These are phyloP conservation scores for Phytophthora cactorum DNA, from an alignment of 352 stramenopile species.

Conservation along the genomic window DNA sequence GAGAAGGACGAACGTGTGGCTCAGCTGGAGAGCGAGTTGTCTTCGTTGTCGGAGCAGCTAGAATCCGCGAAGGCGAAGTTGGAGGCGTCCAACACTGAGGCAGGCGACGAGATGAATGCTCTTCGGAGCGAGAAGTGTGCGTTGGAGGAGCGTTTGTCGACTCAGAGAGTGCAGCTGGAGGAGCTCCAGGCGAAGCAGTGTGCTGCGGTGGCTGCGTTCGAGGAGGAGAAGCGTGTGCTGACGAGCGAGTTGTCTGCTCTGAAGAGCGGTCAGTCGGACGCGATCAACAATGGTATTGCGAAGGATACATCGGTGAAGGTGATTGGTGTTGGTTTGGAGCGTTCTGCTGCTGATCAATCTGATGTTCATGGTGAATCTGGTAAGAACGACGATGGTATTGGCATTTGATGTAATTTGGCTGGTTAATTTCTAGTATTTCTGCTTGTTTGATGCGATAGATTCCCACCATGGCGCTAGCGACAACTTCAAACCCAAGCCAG, in stretches of 20 bases:
- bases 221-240: constrained; percentile 22
- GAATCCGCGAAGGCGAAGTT: constrained; percentile 7
- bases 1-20: too few relatives aligned
- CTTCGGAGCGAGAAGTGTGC: constrained; percentile 11
- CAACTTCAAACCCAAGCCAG: background rate
- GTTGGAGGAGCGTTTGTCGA: constrained; percentile 16
- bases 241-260: constrained; percentile 6
- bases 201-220: constrained; percentile 10
- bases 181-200: constrained; percentile 8
- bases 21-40: constrained; percentile 13
- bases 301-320: too few relatives aligned
- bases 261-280: constrained; percentile 14
- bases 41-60: constrained; percentile 4
- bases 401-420: background rate
- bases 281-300: background rate
- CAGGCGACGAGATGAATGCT: constrained; percentile 11
- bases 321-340: too few relatives aligned
- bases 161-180: constrained; percentile 6
- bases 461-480: background rate
- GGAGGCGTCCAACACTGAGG: constrained; percentile 8
- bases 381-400: background rate
- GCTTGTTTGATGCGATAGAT: background rate
- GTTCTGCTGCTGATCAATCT: background rate
- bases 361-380: background rate
- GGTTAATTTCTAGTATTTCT: background rate